Base-by-base conservation (phyloP, 2,329 filamentous ascomycete species). In the Dothiorella sarmentorum region DNA sequence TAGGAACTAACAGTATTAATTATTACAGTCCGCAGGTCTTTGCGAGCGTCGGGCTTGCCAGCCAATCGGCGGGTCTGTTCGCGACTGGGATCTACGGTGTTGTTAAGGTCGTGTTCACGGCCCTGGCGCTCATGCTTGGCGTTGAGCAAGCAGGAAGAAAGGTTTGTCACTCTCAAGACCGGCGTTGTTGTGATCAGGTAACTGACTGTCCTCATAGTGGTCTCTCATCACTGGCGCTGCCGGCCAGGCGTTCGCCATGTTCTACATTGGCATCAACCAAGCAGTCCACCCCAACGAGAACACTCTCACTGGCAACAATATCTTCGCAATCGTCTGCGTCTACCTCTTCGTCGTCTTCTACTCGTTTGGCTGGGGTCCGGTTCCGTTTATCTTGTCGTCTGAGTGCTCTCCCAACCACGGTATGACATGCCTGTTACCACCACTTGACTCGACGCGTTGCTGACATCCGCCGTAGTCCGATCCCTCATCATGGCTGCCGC, bases 321-420 rank as follows among this genome's bases (percentile, higher is more conserved):
- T 72, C 45, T 76, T 81, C 49, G 74, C 77, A 7, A 80, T 82
- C 68, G 73, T 81, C 53, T 81, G 79, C 66, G 76, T 82, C 4
- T 81, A 80, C 61, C 68, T 78, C 6, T 78, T 77, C 55, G 76
- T 78, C 7, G 73, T 77, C 9, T 78, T 78, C 64, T 78, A 77
- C 66, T 74, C 69, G 2, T 76, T 77, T 56, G 75, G 56, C 7
- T 78, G 75, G 75, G 76, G 76, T 4, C 75, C 76, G 0, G 75
- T 75, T 6, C 75, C 76, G 1, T 78, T 76, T 60, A 71, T 78
- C 17, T 67, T 78, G n/a, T 68, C 68, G 9, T 73, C 71, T 5
- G 76, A 78, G 60, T 74, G 71, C 64, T 67, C 66, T 27, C 72
- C 72, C 15, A 75, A 74, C 63, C 69, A 72, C 60, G 64, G 66